Evolutionary conservation across 768 basidiomycete species (phyloP).

Genomic region (Kwoniella heveanensis): DNA sequence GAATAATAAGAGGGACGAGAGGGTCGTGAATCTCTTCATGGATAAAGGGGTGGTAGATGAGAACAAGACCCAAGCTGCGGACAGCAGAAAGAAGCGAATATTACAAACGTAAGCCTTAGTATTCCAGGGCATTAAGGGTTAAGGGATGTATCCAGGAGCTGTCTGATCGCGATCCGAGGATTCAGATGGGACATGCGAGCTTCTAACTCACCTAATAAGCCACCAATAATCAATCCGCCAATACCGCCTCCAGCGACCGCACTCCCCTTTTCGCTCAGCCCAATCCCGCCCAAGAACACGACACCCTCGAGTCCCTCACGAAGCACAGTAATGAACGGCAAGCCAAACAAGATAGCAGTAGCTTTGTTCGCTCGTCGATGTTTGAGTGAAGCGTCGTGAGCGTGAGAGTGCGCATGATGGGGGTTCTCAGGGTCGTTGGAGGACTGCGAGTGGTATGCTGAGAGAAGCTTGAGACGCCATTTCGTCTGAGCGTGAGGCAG

Average conservation of each 20-base stretch:
- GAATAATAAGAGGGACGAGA: constrained; percentile 84
- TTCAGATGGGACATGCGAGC: neutral
- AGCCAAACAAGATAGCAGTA: constrained; percentile 67
- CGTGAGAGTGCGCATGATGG: neutral
- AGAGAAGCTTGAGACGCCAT: constrained; percentile 83
- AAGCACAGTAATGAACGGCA: constrained; percentile 85
- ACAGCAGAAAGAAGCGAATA: neutral
- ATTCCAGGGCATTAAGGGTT: too few species aligned
- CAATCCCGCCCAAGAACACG: constrained; percentile 80
- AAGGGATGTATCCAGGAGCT: too few species aligned
- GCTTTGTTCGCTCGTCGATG: constrained; percentile 15
- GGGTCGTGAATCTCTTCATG: constrained; percentile 77
- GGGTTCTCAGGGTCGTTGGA: constrained; percentile 4
- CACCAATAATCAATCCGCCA: constrained; percentile 73
- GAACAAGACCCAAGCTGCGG: constrained; percentile 31
- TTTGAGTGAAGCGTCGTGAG: neutral
- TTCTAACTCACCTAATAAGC: constrained; percentile 63
- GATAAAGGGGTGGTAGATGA: constrained; percentile 58
- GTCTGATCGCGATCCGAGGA: too few species aligned
- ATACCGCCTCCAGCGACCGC: constrained; percentile 86
- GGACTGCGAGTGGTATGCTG: constrained; percentile 62
- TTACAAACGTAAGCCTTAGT: too few species aligned
- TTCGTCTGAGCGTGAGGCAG: constrained; percentile 86
- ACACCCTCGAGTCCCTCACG: constrained; percentile 91
- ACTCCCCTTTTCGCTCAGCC: constrained; percentile 72